Percentiles rank a stretch among this genome's conserved stretches.
Conservation (phyloP, 2,329 filamentous ascomycete species). For the Colletotrichum karsti region DNA sequence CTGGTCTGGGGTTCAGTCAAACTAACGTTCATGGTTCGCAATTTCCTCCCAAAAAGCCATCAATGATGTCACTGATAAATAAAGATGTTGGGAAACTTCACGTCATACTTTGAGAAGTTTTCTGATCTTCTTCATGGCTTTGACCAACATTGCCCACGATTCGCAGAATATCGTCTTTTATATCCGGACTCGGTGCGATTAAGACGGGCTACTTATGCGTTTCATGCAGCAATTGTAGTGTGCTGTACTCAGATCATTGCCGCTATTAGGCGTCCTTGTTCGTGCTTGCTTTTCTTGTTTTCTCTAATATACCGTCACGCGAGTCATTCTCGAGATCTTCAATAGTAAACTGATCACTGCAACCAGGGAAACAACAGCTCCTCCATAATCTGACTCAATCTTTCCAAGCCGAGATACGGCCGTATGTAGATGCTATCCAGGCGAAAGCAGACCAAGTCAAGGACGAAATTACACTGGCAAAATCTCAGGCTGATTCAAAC, state of each 20-base stretch:
- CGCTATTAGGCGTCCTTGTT: neutral
- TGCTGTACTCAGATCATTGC: neutral
- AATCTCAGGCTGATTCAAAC: neutral
- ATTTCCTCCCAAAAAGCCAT: too few relatives aligned
- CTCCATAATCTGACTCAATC: neutral
- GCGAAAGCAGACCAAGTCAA: fast-evolving
- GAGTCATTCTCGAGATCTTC: too few relatives aligned
- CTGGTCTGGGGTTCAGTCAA: conserved; percentile 53
- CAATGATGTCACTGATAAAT: too few relatives aligned
- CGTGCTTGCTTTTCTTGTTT: too few relatives aligned
- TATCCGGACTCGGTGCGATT: fast-evolving
- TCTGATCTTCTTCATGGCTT: conserved; percentile 46
- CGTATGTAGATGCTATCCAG: fast-evolving
- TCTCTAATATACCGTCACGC: too few relatives aligned
- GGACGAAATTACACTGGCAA: fast-evolving
- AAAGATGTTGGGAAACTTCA: conserved; percentile 42
- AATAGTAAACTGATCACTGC: too few relatives aligned
- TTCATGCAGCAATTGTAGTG: fast-evolving
- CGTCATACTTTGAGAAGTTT: conserved; percentile 48
- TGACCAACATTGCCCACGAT: conserved; percentile 42
- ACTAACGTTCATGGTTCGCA: conserved; percentile 46
- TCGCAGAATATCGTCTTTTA: conserved; percentile 39
- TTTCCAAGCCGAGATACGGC: fast-evolving
- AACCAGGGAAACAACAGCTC: fast-evolving
- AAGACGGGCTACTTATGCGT: neutral